Base-by-base conservation (phyloP, 2,329 filamentous ascomycete genomes). In the Aureobasidium sp. region DNA sequence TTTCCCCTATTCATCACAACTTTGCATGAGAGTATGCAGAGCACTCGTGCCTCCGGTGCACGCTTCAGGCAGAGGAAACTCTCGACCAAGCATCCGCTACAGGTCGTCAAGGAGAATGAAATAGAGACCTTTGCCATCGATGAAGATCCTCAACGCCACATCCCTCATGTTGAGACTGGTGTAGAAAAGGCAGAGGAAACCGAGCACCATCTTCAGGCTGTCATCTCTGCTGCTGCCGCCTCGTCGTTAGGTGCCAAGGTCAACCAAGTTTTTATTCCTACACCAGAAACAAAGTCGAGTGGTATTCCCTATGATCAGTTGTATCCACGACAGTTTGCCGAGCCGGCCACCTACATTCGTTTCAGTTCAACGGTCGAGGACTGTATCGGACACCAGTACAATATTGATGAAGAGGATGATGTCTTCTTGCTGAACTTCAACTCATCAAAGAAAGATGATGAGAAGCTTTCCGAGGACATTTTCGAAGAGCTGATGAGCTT, bases 341-440 rank as follows among this genome's bases (percentile, higher is more conserved):
- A 95, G 74, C 91, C 94, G 58, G 86, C 87, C 64, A 94, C 92
- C 64, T 97, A 97, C 76, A 96, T 99, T 73, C 91, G 93, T 66
- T 97, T 96, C 78, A 97, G 94, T 66, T 93, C 96, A 67, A 99
- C 94, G 3, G 93, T 99, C 64, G 94, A 99, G 77, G 94, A 99
- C 76, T 96, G 89, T 69, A 88, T 91, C 71, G 89, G 90, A 69
- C 89, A 88, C 72, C 85, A 87, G 69, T 99, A 99, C 85, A 91
- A 96, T 77, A 93, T 97, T 89, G 92, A 87, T 32, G 86, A 88
- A 66, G 91, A 96, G 70, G 94, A 99, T 77, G 89, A 91, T 73
- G 84, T 82, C 61, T 96, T 90, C 72, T 83, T 99, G 68, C 89
- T 87, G 71, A 81, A 84, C 67, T 88, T 94, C 78, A 99, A 97